phyloP scores from a whole-genome alignment of 1,284 basidiomycete genomes.

The Heimioporus retisporus region DNA sequence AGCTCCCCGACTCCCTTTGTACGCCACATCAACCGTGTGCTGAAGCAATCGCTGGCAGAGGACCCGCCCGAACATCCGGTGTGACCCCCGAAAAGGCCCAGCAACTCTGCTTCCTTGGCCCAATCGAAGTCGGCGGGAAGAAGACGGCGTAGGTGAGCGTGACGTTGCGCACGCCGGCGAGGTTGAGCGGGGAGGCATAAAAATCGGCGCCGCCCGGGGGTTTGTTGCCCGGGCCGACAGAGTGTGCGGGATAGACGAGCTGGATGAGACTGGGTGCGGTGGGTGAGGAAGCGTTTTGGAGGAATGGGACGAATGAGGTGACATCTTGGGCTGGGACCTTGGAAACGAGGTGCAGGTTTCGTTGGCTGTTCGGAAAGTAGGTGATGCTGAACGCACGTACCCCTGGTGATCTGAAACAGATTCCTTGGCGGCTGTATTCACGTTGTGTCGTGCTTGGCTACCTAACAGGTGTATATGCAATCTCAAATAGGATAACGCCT shows the following conservation, averaged over 20 bases:
- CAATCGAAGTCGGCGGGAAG: slow-evolving; percentile 75
- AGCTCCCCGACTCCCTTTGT: slow-evolving; percentile 69
- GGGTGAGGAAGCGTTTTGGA: slow-evolving; percentile 35
- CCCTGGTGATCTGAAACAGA: no score
- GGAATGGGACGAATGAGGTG: slow-evolving; percentile 24
- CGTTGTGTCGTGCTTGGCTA: no score
- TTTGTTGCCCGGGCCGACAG: slow-evolving; percentile 67
- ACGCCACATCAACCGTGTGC: slow-evolving; percentile 83
- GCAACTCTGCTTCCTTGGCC: slow-evolving; percentile 78
- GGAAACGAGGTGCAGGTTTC: slow-evolving; percentile 68
- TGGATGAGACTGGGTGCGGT: slow-evolving; percentile 55
- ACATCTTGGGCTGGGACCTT: slow-evolving; percentile 54
- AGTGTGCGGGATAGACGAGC: slow-evolving; percentile 70
- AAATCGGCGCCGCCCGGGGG: slow-evolving; percentile 78
- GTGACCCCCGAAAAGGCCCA: slow-evolving; percentile 78
- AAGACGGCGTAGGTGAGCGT: slow-evolving; percentile 72
- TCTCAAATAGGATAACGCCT: no score
- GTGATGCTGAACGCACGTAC: slow-evolving; percentile 73
- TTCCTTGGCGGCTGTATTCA: no score
- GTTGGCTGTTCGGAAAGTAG: slow-evolving; percentile 61
- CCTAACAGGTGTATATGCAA: no score
- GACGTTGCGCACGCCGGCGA: slow-evolving; percentile 60
- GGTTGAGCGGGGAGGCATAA: slow-evolving; percentile 68
- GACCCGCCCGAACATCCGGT: slow-evolving; percentile 75
- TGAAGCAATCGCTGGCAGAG: slow-evolving; percentile 72